Percentiles rank a stretch among this genome's conserved stretches.
Evolutionary conservation across 331 rosid genomes (phyloP).

Genomic region (Rosa hybrid): DNA sequence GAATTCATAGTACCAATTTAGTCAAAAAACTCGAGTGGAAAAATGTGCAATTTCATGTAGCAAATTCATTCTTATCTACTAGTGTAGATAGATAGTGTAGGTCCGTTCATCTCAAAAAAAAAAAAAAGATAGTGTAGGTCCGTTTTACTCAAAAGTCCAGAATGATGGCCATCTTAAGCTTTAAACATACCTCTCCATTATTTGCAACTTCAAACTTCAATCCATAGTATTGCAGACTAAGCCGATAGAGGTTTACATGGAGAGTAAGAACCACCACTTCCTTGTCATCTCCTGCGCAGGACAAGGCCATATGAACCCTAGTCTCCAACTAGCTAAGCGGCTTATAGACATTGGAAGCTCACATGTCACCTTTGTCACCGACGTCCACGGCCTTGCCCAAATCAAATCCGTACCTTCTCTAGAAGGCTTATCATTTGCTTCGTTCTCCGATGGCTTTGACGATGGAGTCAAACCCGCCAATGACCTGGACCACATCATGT

Average conservation of each 20-base stretch:
- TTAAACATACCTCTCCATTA: not conserved
- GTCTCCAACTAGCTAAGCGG: conserved; percentile 38
- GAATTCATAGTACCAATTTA: not conserved
- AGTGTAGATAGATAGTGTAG: not conserved
- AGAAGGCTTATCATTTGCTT: conserved; percentile 36
- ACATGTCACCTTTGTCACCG: conserved; percentile 37
- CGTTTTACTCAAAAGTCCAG: not conserved
- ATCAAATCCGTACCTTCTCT: conserved; percentile 14
- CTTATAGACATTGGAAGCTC: conserved; percentile 21
- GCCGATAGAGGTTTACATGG: not conserved
- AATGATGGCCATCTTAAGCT: not conserved
- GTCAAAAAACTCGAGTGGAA: not conserved
- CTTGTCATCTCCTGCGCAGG: conserved; percentile 18
- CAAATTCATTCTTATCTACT: not conserved
- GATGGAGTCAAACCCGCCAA: not conserved
- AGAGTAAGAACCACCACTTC: conserved; percentile 17
- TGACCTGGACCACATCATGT: not conserved
- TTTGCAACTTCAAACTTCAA: not conserved
- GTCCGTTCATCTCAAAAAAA: too few species aligned
- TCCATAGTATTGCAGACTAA: not conserved
- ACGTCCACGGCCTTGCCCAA: conserved; percentile 15
- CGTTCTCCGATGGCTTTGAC: conserved; percentile 62
- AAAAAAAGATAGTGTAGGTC: too few species aligned
- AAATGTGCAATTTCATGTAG: not conserved
- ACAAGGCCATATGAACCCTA: conserved; percentile 45